Evolutionary conservation across 2,329 filamentous ascomycete species (phyloP).

Genomic region (Hortaea sp.): DNA sequence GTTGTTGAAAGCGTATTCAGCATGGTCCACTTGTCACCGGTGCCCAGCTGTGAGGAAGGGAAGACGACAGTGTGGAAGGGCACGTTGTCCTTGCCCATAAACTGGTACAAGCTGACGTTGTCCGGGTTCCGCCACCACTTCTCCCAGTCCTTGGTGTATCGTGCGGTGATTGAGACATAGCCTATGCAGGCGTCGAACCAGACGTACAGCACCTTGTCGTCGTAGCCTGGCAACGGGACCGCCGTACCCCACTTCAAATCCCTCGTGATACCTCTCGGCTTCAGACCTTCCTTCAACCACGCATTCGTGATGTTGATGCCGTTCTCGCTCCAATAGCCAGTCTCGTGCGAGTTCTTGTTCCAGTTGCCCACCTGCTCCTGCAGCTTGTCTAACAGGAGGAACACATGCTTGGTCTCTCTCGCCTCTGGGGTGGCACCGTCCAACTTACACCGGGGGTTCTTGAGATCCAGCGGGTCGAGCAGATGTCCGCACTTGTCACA

Average conservation of each 20-base stretch:
- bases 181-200: slow-evolving; percentile 91
- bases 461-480: slow-evolving; percentile 47
- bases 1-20: slow-evolving; percentile 81
- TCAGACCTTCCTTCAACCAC: slow-evolving; percentile 75
- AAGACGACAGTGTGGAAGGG: slow-evolving; percentile 88
- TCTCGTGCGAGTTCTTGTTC: slow-evolving; percentile 61
- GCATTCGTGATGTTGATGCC: slow-evolving; percentile 66
- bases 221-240: slow-evolving; percentile 50
- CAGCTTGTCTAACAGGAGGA: slow-evolving; percentile 75
- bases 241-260: slow-evolving; percentile 83
- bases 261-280: slow-evolving; percentile 79
- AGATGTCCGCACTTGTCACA: slow-evolving; percentile 42
- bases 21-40: slow-evolving; percentile 78
- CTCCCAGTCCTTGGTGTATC: slow-evolving; percentile 82
- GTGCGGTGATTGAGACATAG: slow-evolving; percentile 89
- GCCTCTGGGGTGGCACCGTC: slow-evolving; percentile 72
- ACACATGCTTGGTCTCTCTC: slow-evolving; percentile 80
- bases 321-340: slow-evolving; percentile 69
- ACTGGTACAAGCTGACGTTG: slow-evolving; percentile 81
- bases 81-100: slow-evolving; percentile 90
- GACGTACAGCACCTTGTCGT: slow-evolving; percentile 80
- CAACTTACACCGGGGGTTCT: slow-evolving; percentile 84
- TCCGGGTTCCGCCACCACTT: slow-evolving; percentile 91
- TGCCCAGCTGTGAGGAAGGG: slow-evolving; percentile 77
- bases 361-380: slow-evolving; percentile 68